Conservation (phyloP, 257 asterid species). For the Nicotiana obtusifolia region DNA sequence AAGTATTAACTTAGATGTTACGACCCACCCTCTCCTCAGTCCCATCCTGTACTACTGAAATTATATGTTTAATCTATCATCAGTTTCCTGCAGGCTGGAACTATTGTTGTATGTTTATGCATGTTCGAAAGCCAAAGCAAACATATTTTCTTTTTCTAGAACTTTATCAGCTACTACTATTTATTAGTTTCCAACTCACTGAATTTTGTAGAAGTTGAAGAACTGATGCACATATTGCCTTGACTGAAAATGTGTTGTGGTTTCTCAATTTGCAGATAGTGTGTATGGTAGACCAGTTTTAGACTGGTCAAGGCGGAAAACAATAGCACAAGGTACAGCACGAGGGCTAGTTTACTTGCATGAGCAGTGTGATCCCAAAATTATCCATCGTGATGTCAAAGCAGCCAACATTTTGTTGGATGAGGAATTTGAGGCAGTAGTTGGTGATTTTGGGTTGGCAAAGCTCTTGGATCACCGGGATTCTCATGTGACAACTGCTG, state of each 20-base stretch:
- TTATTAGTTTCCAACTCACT: not conserved
- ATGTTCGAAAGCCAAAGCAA: not conserved
- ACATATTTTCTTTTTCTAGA: not conserved
- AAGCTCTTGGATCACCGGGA: slow-evolving; percentile 87
- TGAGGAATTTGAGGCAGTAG: slow-evolving; percentile 93
- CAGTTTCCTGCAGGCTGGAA: not conserved
- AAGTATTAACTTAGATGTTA: not conserved
- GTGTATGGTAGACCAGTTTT: slow-evolving; percentile 66
- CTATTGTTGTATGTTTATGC: not conserved
- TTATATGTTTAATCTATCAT: not conserved
- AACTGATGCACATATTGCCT: not conserved
- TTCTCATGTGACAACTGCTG: slow-evolving; percentile 93
- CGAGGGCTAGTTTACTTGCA: slow-evolving; percentile 84
- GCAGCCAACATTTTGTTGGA: slow-evolving; percentile 93
- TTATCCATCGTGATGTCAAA: slow-evolving; percentile 91
- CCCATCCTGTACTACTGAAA: not conserved
- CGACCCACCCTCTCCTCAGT: not conserved
- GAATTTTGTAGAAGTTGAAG: not conserved
- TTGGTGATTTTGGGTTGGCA: slow-evolving; percentile 92
- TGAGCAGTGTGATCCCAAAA: slow-evolving; percentile 90
- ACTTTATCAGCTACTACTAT: not conserved
- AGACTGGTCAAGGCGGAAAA: slow-evolving; percentile 80
- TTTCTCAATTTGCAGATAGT: slow-evolving; percentile 39
- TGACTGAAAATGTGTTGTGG: not conserved
- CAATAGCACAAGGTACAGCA: slow-evolving; percentile 79